These are phyloP conservation scores for Boletus edulis DNA, from an alignment of 768 basidiomycete species.

Conservation along the genomic window DNA sequence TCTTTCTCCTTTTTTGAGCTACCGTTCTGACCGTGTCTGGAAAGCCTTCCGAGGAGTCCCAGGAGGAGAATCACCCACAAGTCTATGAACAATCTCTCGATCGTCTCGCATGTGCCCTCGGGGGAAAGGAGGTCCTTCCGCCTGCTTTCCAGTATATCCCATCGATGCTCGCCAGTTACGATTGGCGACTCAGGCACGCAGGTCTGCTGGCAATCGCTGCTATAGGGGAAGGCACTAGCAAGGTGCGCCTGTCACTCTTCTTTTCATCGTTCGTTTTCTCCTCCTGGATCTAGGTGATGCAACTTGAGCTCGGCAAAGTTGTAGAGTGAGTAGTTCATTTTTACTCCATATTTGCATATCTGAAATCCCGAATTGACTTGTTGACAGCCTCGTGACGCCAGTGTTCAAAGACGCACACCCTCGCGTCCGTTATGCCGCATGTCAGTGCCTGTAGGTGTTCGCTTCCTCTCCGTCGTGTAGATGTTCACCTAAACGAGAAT, in stretches of 20 bases:
- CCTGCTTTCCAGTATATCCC: conserved; percentile 82
- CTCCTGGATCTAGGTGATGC: conserved; percentile 54
- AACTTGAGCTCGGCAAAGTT: conserved; percentile 77
- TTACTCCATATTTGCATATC: not conserved
- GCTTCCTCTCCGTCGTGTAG: not conserved
- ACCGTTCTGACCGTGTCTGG: not conserved
- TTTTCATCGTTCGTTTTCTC: not conserved
- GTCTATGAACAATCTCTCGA: conserved; percentile 85
- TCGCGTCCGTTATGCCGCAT: conserved; percentile 69
- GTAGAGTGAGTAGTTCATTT: conserved; percentile 55
- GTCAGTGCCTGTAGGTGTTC: conserved; percentile 72
- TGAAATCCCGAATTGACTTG: not conserved
- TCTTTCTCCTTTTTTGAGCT: conserved; percentile 10
- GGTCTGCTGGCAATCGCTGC: conserved; percentile 86
- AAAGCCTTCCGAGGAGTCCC: conserved; percentile 63
- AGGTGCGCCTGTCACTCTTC: conserved; percentile 36
- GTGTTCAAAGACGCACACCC: conserved; percentile 81
- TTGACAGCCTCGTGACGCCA: conserved; percentile 63
- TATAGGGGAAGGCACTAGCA: conserved; percentile 80
- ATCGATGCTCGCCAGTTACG: conserved; percentile 74
- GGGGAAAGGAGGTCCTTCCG: conserved; percentile 72
- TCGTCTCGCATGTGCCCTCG: conserved; percentile 75
- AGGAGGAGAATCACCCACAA: conserved; percentile 63
- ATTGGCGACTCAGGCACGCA: conserved; percentile 85
- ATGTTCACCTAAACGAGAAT: not conserved